Evolutionary conservation across 805 yeast genomes (phyloP).

Genomic region (Sugiyamaella boreocaroliniensis): DNA sequence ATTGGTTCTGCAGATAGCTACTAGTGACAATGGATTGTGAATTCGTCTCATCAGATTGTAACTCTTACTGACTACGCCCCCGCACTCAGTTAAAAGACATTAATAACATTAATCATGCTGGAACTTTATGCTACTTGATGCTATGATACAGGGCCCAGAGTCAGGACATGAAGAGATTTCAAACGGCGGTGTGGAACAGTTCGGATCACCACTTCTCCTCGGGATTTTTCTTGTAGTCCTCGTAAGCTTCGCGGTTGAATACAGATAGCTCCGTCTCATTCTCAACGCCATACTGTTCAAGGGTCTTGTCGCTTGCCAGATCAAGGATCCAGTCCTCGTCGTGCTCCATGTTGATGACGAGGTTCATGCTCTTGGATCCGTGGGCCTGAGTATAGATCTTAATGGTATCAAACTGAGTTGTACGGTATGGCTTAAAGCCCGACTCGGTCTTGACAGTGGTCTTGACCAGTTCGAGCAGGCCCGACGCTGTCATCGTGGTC

Average conservation of each 20-base stretch:
- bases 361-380: constrained; percentile 85
- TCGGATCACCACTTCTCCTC: constrained; percentile 73
- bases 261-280: constrained; percentile 90
- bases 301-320: constrained; percentile 35
- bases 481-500: constrained; percentile 56
- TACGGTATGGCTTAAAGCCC: constrained; percentile 74
- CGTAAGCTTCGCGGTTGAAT: constrained; percentile 65
- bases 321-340: constrained; percentile 67
- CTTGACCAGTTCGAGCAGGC: constrained; percentile 48
- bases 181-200: neutral
- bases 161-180: too few species aligned
- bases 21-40: too few species aligned
- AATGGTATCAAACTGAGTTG: constrained; percentile 61
- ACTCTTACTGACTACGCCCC: neutral
- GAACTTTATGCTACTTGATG: too few species aligned
- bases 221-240: constrained; percentile 68
- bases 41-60: too few species aligned
- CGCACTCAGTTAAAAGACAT: too few species aligned
- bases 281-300: constrained; percentile 50
- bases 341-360: constrained; percentile 84
- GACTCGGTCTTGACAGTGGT: constrained; percentile 48
- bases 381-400: constrained; percentile 94
- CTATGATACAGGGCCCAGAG: too few species aligned
- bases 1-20: too few species aligned
- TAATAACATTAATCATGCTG: too few species aligned